Conservation (phyloP, 495 filamentous ascomycete species). For the Ascobolus immersus region DNA sequence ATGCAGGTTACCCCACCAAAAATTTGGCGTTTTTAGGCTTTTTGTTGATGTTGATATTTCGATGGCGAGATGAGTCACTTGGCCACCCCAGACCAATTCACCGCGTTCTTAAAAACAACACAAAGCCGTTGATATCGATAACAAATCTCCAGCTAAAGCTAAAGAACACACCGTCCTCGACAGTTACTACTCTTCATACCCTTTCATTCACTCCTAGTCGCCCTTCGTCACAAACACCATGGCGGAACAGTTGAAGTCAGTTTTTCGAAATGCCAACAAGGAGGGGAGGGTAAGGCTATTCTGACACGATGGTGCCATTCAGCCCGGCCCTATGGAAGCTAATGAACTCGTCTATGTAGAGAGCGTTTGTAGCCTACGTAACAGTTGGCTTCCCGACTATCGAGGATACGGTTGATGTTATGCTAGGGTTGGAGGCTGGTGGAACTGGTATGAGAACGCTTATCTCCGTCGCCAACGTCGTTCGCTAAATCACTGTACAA, state of each 20-base stretch:
- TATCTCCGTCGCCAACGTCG: not conserved
- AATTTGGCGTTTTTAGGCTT: no score
- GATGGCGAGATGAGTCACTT: no score
- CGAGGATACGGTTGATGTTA: conserved; percentile 53
- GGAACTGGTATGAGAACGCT: conserved; percentile 40
- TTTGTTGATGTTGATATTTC: no score
- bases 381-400: conserved; percentile 81
- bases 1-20: no score
- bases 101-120: no score
- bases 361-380: conserved; percentile 82
- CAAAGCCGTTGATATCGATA: no score
- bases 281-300: conserved; percentile 31
- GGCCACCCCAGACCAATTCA: no score
- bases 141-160: no score
- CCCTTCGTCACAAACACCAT: conserved; percentile 6
- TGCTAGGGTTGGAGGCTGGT: conserved; percentile 76
- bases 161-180: no score
- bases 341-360: conserved; percentile 15
- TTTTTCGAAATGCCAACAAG: conserved; percentile 70
- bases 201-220: no score
- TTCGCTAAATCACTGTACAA: not conserved
- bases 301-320: not conserved
- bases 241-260: conserved; percentile 53
- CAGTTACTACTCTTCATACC: not conserved
- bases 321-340: conserved; percentile 14